Base-by-base conservation (phyloP, 139 green algal species). In the Gonium pectorale region DNA sequence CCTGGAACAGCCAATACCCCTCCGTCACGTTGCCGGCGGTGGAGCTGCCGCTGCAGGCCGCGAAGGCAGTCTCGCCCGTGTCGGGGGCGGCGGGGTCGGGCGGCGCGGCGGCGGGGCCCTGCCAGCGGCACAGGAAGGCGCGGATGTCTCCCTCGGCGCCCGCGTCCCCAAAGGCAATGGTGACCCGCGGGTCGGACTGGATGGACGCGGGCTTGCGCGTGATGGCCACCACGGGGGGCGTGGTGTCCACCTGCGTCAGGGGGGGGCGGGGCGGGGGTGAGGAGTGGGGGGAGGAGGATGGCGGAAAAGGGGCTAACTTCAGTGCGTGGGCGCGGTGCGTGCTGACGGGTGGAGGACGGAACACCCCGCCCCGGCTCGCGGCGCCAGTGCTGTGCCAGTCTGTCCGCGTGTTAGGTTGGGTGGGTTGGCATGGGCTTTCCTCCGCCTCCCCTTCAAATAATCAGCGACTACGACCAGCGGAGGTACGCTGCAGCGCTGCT, bases 1-100 rank as follows among this genome's bases (percentile, higher is more conserved):
- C 80, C 29, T 86, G 80, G 67, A 86, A 86, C 67, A 86, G 67
- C 80, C 80, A 86, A 67, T 70, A 80, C 41, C 80, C 80, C 29
- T 86, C 80, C 4, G 67, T 86, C 22, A 86, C 80, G 29, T 86
- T 79, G 40, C 33, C 13, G 69, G 5, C 7, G 19, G 31, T 51
- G 64, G 13, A 26, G 33, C 22, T 35, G 66, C 49, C 49, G 13
- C 19, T 51, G 51, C 66, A 78, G 37, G 27, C 7, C 15, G 26
- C 37, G 26, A 49, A 78, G 17, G 78, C 19, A 7, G 33, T 31
- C 4, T 35, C 21, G 2, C 0, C 33, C 24, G 67, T 37, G 29
- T 71, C 41, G 43, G 75, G 38, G 15, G 75, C 71, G 29, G 38
- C 67, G 27, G 79, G 46, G 35, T 43, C 7, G 24, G 79, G 79